Conservation (phyloP, 140 eudicot genomes). For the Eryngium alpinum region DNA sequence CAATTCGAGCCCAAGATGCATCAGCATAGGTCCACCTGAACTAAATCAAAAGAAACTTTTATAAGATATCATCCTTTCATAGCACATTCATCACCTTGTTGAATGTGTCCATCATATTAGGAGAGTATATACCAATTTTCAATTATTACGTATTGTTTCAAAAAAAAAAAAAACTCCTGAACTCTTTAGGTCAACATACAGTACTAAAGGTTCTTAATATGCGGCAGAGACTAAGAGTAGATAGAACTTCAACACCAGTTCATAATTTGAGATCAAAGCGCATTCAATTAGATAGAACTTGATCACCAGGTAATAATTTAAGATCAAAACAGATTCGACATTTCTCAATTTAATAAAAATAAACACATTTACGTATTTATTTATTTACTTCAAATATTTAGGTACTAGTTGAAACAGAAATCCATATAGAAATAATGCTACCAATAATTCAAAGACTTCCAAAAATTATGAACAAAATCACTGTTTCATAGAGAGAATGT, state of each 20-base stretch:
- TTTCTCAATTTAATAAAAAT: background rate
- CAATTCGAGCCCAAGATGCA: conserved; percentile 91
- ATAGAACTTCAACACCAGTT: background rate
- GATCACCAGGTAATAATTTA: too few species aligned
- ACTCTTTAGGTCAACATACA: background rate
- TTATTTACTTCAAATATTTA: background rate
- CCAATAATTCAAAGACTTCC: too few species aligned
- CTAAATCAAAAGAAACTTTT: conserved; percentile 9
- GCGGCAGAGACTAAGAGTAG: background rate
- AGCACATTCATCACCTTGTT: background rate
- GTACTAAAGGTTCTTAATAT: background rate
- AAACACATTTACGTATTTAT: background rate
- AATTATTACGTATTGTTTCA: background rate
- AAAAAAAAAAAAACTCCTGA: background rate
- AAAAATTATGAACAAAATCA: too few species aligned
- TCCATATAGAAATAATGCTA: background rate
- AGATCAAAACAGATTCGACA: background rate
- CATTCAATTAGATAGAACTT: too few species aligned
- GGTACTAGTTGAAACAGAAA: background rate
- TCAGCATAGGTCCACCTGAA: conserved; percentile 87
- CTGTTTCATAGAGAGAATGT: too few species aligned
- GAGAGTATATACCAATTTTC: background rate
- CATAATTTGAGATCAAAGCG: background rate
- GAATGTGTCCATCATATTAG: background rate
- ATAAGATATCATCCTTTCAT: conserved; percentile 2